Evolutionary conservation across 345 rosid genomes (phyloP), one percentile per base, ranked within the genome.

Genomic region (Lenwebbia sp.): DNA sequence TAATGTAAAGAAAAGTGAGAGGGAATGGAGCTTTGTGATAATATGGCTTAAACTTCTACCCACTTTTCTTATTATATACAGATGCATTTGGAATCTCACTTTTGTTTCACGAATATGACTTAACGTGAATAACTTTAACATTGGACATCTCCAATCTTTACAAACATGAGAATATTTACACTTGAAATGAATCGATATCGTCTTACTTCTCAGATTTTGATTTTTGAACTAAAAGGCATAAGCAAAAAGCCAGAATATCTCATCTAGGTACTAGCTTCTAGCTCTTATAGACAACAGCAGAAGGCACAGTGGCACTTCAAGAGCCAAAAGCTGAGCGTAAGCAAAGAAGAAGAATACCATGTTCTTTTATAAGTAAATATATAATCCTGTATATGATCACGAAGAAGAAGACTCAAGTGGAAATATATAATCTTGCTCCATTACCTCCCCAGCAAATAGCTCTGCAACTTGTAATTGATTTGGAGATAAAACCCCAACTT

Each of bases 371-470:
- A 52, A 13, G 54, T 47, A 47, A 62, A 62, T 28, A 62, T 62
- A 22, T 0, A 33, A 70, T 12, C 52, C 14, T 50, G 52, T 12
- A 50, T 49, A 49, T 70, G 78, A 70, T 21, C 47, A 70, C 33
- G 44, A 70, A 70, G 78, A 65, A 65, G 44, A 65, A 65, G 78
- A 65, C 76, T 65, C 76, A 30, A 65, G 44, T 33, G 78, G 57
- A 82, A 51, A 37, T 47, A 51, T 1, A 82, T n/a, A 30, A 82
- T 54, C 54, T 82, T 50, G 37, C 54, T 52, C 7, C 65, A 84
- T 92, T 96, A 97, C 99, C 97, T 97, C 99, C 89, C 99, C 99
- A 82, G 99, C 96, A 91, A 89, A 95, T 89, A 97, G 88, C 88
- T 95, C 98, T 78, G 92, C 94, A 89, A 94, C 98, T 91, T 96